phyloP scores from a whole-genome alignment of 805 yeast genomes.

The Candida palmyrensis region DNA sequence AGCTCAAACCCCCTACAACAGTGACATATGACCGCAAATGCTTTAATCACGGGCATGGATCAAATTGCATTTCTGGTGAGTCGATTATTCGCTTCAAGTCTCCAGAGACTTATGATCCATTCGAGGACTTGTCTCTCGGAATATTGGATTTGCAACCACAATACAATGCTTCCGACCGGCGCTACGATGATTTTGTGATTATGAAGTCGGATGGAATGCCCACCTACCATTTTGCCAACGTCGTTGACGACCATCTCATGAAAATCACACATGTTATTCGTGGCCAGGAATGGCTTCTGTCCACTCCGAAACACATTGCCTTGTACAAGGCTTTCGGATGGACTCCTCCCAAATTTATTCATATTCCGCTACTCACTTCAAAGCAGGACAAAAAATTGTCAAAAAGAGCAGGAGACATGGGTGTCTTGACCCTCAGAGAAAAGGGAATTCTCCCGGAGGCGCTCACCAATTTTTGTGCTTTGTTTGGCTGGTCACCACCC shows the following conservation, averaged over 20 bases:
- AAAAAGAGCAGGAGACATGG: slow-evolving; percentile 79
- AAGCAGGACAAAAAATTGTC: slow-evolving; percentile 71
- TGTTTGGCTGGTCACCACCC: slow-evolving; percentile 94
- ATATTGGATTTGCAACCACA: slow-evolving; percentile 73
- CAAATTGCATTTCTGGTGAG: slow-evolving; percentile 33
- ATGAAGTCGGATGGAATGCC: slow-evolving; percentile 94
- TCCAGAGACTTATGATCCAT: slow-evolving; percentile 63
- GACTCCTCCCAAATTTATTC: slow-evolving; percentile 77
- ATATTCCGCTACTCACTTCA: slow-evolving; percentile 83
- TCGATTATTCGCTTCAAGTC: slow-evolving; percentile 70
- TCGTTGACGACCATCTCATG: slow-evolving; percentile 93
- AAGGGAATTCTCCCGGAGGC: slow-evolving; percentile 84
- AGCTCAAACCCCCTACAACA: slow-evolving; percentile 80
- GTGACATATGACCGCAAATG: slow-evolving; percentile 91
- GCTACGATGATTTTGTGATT: slow-evolving; percentile 87
- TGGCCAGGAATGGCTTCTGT: slow-evolving; percentile 97
- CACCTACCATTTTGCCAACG: slow-evolving; percentile 95
- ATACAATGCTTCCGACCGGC: slow-evolving; percentile 56
- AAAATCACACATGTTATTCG: slow-evolving; percentile 87
- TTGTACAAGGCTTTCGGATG: slow-evolving; percentile 83
- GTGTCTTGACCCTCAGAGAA: slow-evolving; percentile 52
- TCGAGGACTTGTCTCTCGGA: slow-evolving; percentile 79
- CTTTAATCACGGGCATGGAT: slow-evolving; percentile 26
- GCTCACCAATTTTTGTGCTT: slow-evolving; percentile 75
- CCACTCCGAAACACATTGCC: slow-evolving; percentile 92